These are phyloP conservation scores for Kodamaea fungicola DNA, from an alignment of 1,139 yeast species.

Conservation along the genomic window DNA sequence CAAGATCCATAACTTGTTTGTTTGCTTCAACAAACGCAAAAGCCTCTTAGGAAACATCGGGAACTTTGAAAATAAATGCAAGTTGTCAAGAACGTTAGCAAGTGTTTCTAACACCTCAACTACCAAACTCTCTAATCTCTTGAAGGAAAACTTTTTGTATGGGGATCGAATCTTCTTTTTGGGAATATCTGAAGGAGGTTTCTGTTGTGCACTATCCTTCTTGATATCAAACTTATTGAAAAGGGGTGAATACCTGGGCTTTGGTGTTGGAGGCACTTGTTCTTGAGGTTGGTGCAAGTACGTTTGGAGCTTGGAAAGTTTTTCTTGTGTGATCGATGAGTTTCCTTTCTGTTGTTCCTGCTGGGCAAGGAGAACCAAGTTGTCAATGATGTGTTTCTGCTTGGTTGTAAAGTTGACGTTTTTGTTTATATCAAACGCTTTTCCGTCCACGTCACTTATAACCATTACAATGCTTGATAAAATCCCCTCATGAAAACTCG, in stretches of 20 bases:
- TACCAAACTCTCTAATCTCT: constrained; percentile 28
- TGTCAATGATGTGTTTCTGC: constrained; percentile 15
- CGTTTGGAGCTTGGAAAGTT: constrained; percentile 15
- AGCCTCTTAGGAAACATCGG: constrained; percentile 41
- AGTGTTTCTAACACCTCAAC: constrained; percentile 33
- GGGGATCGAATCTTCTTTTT: constrained; percentile 8
- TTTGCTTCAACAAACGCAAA: constrained; percentile 33
- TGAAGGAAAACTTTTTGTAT: constrained; percentile 19
- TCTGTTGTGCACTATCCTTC: constrained; percentile 5
- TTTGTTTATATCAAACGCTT: background rate
- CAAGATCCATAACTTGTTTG: constrained; percentile 46
- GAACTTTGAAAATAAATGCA: constrained; percentile 41
- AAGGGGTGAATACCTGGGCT: constrained; percentile 17
- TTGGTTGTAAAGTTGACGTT: background rate
- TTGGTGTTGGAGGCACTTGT: constrained; percentile 12
- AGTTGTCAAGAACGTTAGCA: constrained; percentile 42
- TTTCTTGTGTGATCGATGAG: constrained; percentile 19
- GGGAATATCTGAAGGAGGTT: background rate
- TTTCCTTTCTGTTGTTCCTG: constrained; percentile 22
- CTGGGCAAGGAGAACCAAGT: constrained; percentile 18
- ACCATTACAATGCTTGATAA: background rate
- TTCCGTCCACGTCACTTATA: background rate
- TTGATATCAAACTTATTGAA: constrained; percentile 14
- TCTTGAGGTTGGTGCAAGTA: constrained; percentile 6
- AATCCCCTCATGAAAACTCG: no score